Conservation (phyloP, 345 rosid genomes). For the Dipteronia sinensis region DNA sequence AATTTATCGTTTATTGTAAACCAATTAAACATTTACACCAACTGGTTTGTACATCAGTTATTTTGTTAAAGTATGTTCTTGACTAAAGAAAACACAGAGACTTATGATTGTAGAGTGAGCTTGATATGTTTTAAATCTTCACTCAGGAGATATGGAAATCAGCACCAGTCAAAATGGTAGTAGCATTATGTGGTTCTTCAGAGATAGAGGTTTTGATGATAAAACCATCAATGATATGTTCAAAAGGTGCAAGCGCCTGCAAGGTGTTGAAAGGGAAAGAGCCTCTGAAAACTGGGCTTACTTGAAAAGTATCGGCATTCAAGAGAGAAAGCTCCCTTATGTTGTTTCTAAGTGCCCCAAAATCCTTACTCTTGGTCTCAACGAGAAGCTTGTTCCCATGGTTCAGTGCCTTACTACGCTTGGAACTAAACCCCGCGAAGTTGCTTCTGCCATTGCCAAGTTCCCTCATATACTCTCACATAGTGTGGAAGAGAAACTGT, state of each 20-base stretch:
- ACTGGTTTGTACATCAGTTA: background rate
- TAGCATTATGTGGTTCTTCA: constrained; percentile 66
- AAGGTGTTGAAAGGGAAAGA: constrained; percentile 47
- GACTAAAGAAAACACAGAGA: background rate
- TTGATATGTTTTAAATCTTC: constrained; percentile 22
- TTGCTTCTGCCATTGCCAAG: constrained; percentile 65
- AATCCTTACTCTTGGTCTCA: constrained; percentile 58
- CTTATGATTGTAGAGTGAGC: constrained; percentile 3
- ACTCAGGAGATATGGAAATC: constrained; percentile 47
- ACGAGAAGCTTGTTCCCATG: constrained; percentile 72
- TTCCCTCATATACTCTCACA: constrained; percentile 78
- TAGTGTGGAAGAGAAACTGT: constrained; percentile 79
- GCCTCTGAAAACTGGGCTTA: constrained; percentile 79
- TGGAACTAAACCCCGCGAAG: constrained; percentile 53
- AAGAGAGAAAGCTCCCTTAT: constrained; percentile 67
- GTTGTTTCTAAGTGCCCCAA: constrained; percentile 73
- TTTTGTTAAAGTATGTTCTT: background rate
- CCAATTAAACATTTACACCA: background rate
- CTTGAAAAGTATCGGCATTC: constrained; percentile 61
- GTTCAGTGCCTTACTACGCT: constrained; percentile 61
- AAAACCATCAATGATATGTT: constrained; percentile 56
- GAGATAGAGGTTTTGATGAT: constrained; percentile 65
- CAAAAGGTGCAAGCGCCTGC: constrained; percentile 67
- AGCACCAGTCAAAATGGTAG: constrained; percentile 41
- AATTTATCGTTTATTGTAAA: background rate